Conservation (phyloP, 805 yeast species). For the Cephaloascus albidus region DNA sequence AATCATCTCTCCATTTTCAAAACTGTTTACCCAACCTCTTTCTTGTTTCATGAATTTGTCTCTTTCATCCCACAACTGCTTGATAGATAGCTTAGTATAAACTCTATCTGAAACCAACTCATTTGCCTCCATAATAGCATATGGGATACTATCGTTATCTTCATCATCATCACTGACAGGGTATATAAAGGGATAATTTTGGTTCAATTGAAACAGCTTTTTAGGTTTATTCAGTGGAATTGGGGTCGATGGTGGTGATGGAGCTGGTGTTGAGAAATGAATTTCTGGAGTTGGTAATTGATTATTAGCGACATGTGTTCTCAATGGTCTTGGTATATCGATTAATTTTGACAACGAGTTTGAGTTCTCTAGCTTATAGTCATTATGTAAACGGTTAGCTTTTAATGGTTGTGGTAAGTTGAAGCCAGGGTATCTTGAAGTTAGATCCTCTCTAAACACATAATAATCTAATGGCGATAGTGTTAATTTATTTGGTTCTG, state of each 20-base stretch:
- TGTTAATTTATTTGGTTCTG: slow-evolving; percentile 19
- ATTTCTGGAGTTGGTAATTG: slow-evolving; percentile 44
- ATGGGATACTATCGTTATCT: slow-evolving; percentile 34
- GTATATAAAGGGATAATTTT: slow-evolving; percentile 56
- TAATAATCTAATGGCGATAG: slow-evolving; percentile 84
- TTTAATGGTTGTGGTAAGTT: slow-evolving; percentile 39
- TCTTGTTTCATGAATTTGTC: slow-evolving; percentile 67
- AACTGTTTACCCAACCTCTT: slow-evolving; percentile 34
- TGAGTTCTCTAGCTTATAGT: slow-evolving; percentile 26
- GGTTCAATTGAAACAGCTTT: slow-evolving; percentile 55
- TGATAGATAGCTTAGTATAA: slow-evolving; percentile 54
- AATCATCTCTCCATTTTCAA: slow-evolving; percentile 4
- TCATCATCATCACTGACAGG: slow-evolving; percentile 35
- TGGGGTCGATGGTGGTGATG: slow-evolving; percentile 67
- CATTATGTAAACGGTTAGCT: slow-evolving; percentile 33
- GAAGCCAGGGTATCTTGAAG: slow-evolving; percentile 68
- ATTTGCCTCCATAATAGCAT: slow-evolving; percentile 73
- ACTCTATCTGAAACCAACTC: slow-evolving; percentile 54
- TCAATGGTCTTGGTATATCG: slow-evolving; percentile 46
- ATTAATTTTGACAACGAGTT: slow-evolving; percentile 51
- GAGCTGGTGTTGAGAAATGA: slow-evolving; percentile 82
- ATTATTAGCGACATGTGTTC: slow-evolving; percentile 30
- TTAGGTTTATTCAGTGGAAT: slow-evolving; percentile 28
- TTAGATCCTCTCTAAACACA: slow-evolving; percentile 66
- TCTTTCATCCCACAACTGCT: slow-evolving; percentile 66